phyloP scores from a whole-genome alignment of 2,329 filamentous ascomycete genomes.

The Colletotrichum eremochloae region DNA sequence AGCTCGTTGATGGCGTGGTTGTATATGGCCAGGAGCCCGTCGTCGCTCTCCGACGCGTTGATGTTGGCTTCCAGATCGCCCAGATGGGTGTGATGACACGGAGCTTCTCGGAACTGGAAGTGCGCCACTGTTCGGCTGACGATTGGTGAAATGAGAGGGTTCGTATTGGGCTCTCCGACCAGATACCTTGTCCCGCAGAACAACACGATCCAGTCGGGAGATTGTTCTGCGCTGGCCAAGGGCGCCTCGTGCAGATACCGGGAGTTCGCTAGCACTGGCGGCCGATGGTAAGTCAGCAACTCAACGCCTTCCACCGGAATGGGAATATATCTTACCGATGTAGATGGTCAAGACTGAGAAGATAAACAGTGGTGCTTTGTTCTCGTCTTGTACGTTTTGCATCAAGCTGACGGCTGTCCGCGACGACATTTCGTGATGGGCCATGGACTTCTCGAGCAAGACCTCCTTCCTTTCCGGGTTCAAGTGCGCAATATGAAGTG shows the following conservation, averaged over 20 bases:
- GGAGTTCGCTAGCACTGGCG: constrained; percentile 38
- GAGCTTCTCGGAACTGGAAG: constrained; percentile 32
- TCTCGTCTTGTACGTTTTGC: constrained; percentile 36
- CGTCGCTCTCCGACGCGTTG: constrained; percentile 27
- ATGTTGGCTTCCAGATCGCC: constrained; percentile 46
- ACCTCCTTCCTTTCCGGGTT: constrained; percentile 41
- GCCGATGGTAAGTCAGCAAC: background rate
- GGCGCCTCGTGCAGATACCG: constrained; percentile 33
- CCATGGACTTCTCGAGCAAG: constrained; percentile 40
- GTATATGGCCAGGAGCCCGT: constrained; percentile 47
- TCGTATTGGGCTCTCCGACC: constrained; percentile 23
- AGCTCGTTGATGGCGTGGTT: constrained; percentile 51
- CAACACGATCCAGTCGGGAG: constrained; percentile 44
- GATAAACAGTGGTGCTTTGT: constrained; percentile 40
- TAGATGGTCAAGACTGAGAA: constrained; percentile 42
- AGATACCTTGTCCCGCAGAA: constrained; percentile 40
- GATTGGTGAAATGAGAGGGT: constrained; percentile 38
- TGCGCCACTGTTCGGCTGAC: constrained; percentile 34
- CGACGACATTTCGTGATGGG: constrained; percentile 50
- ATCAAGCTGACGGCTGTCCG: constrained; percentile 48
- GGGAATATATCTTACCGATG: constrained; percentile 23
- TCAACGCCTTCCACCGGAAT: too few species aligned
- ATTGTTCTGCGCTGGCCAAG: constrained; percentile 23
- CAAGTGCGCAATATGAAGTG: constrained; percentile 60
- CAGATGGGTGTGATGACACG: constrained; percentile 44